These are phyloP conservation scores for Epicoccum nigrum DNA, from an alignment of 2,329 filamentous ascomycete species.

Conservation along the genomic window DNA sequence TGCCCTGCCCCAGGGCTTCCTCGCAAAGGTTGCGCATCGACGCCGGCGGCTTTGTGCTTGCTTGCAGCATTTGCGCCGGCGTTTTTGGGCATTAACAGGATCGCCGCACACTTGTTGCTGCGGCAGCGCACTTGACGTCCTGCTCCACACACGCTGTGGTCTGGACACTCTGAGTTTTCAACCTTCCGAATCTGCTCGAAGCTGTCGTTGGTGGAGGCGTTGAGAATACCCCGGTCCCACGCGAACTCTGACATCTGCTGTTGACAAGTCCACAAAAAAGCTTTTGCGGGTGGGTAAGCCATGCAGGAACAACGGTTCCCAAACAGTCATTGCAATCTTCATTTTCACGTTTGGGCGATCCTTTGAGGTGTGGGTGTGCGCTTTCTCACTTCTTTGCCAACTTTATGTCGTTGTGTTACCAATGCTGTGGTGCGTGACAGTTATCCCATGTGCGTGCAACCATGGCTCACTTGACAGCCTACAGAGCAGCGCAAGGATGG, in stretches of 20 bases:
- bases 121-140: slow-evolving; percentile 18
- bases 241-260: slow-evolving; percentile 16
- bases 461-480: slow-evolving; percentile 34
- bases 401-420: slow-evolving; percentile 26
- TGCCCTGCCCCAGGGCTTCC: slow-evolving; percentile 19
- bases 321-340: slow-evolving; percentile 8
- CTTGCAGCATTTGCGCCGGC: slow-evolving; percentile 23
- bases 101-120: slow-evolving; percentile 21
- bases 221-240: slow-evolving; percentile 20
- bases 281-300: slow-evolving; percentile 26
- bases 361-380: slow-evolving; percentile 5
- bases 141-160: slow-evolving; percentile 14
- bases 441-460: slow-evolving; percentile 28
- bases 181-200: slow-evolving; percentile 20
- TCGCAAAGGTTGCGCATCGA: slow-evolving; percentile 16
- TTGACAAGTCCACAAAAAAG: slow-evolving; percentile 16
- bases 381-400: slow-evolving; percentile 11
- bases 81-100: slow-evolving; percentile 20
- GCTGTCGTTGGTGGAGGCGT: slow-evolving; percentile 29
- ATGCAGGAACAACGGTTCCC: slow-evolving; percentile 34
- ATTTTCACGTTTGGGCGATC: slow-evolving; percentile 9
- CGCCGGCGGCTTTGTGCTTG: slow-evolving; percentile 24
- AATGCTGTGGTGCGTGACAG: slow-evolving; percentile 27
- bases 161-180: slow-evolving; percentile 28
- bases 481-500: slow-evolving; percentile 25